These are phyloP conservation scores for Panellus pusillus DNA, from an alignment of 768 basidiomycete species.

Conservation along the genomic window DNA sequence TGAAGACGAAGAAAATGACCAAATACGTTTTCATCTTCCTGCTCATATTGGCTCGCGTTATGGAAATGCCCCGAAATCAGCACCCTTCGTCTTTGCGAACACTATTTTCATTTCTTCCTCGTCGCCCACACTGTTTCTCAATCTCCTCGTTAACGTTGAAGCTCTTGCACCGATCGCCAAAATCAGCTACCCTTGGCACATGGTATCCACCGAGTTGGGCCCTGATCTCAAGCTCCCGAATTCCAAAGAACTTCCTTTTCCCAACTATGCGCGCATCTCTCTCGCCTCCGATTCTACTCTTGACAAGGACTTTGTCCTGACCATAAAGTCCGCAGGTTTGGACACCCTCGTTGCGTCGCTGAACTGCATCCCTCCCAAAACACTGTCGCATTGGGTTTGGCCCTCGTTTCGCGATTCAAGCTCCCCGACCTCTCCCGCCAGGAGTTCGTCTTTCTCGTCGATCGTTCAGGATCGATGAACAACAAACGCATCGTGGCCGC, in stretches of 20 bases:
- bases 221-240: conserved; percentile 13
- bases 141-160: conserved; percentile 10
- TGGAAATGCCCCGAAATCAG: conserved; percentile 6
- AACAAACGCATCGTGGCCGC: conserved; percentile 32
- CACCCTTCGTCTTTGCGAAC: neutral
- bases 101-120: neutral
- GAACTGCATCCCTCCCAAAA: conserved; percentile 25
- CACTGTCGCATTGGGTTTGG: conserved; percentile 39
- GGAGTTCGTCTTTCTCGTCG: conserved; percentile 51
- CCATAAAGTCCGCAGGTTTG: conserved; percentile 37
- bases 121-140: neutral
- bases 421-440: conserved; percentile 34
- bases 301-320: conserved; percentile 40
- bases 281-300: conserved; percentile 22
- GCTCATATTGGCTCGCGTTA: conserved; percentile 19
- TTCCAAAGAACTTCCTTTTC: conserved; percentile 9
- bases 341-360: conserved; percentile 43
- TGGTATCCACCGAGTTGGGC: conserved; percentile 16
- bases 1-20: conserved; percentile 18
- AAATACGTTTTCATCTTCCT: conserved; percentile 15
- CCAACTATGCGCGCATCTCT: conserved; percentile 15
- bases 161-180: conserved; percentile 14
- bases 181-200: conserved; percentile 15
- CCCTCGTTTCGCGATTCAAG: conserved; percentile 42
- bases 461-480: conserved; percentile 44